Conservation (phyloP, 108 stramenopile genomes). For the Skeletonema tropicum region DNA sequence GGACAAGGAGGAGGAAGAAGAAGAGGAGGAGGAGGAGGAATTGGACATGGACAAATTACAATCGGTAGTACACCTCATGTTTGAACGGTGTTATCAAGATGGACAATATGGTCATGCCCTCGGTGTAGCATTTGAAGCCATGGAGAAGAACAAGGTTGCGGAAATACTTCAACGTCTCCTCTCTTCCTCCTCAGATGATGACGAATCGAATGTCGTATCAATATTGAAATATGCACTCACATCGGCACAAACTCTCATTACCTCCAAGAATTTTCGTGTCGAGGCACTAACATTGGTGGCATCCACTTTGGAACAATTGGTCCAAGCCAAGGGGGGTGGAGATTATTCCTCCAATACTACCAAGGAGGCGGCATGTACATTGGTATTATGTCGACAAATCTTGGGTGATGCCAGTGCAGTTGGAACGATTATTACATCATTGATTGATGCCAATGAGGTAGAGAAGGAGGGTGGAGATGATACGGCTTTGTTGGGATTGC, state of each 20-base stretch:
- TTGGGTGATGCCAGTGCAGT: constrained; percentile 69
- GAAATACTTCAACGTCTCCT: constrained; percentile 46
- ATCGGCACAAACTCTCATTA: constrained; percentile 59
- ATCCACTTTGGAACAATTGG: neutral
- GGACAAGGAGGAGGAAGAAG: constrained; percentile 11
- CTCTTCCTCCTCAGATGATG: neutral
- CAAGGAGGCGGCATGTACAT: constrained; percentile 58
- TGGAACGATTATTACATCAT: constrained; percentile 65
- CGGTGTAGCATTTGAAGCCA: constrained; percentile 96
- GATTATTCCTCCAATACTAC: neutral
- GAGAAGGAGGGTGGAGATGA: constrained; percentile 47
- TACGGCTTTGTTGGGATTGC: constrained; percentile 90
- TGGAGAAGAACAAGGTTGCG: constrained; percentile 54
- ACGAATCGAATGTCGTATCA: neutral
- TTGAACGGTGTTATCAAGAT: constrained; percentile 90
- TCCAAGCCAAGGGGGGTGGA: neutral
- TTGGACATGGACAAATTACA: constrained; percentile 88
- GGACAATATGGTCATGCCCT: constrained; percentile 90
- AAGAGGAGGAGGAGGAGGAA: constrained; percentile 44
- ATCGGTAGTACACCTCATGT: constrained; percentile 90
- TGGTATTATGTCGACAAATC: constrained; percentile 79
- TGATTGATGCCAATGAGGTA: constrained; percentile 54
- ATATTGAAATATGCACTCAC: constrained; percentile 65
- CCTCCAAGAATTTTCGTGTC: constrained; percentile 73
- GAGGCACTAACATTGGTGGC: constrained; percentile 15